phyloP scores from a whole-genome alignment of 1,284 basidiomycete genomes.

The Austroboletus novae-zelandiae region DNA sequence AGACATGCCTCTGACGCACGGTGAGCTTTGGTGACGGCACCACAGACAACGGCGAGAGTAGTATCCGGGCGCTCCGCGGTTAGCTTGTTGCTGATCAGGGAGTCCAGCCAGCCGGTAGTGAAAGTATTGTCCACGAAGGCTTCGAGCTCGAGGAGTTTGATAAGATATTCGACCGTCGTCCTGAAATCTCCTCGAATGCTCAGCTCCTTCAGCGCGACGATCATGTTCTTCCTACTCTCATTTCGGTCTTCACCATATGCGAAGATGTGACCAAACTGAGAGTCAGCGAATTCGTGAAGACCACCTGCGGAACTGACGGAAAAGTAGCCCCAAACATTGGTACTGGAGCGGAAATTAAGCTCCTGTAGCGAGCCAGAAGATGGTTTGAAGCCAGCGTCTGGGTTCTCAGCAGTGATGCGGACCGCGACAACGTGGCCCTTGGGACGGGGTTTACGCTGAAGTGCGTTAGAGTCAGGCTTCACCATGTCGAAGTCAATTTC shows the following conservation, averaged over 20 bases:
- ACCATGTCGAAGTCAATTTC: slow-evolving; percentile 97
- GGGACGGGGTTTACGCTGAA: slow-evolving; percentile 93
- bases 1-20: slow-evolving; percentile 88
- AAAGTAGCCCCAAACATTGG: slow-evolving; percentile 99
- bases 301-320: slow-evolving; percentile 95
- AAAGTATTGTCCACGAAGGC: slow-evolving; percentile 97
- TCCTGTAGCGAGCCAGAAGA: slow-evolving; percentile 96
- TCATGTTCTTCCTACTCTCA: slow-evolving; percentile 99
- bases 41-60: slow-evolving; percentile 92
- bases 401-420: slow-evolving; percentile 99
- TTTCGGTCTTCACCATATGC: slow-evolving; percentile 96
- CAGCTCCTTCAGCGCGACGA: slow-evolving; percentile 96
- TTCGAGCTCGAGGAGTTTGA: slow-evolving; percentile 95
- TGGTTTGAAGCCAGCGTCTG: slow-evolving; percentile 99
- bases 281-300: slow-evolving; percentile 98
- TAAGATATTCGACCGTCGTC: slow-evolving; percentile 98
- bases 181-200: slow-evolving; percentile 99
- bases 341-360: slow-evolving; percentile 99
- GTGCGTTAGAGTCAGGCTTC: slow-evolving; percentile 81
- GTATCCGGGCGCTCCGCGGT: slow-evolving; percentile 96
- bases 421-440: slow-evolving; percentile 99
- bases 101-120: slow-evolving; percentile 99
- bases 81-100: slow-evolving; percentile 92
- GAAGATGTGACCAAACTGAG: slow-evolving; percentile 99
- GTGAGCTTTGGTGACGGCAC: slow-evolving; percentile 96